Conservation (phyloP, 2,329 filamentous ascomycete species). For the Hortaea werneckii region DNA sequence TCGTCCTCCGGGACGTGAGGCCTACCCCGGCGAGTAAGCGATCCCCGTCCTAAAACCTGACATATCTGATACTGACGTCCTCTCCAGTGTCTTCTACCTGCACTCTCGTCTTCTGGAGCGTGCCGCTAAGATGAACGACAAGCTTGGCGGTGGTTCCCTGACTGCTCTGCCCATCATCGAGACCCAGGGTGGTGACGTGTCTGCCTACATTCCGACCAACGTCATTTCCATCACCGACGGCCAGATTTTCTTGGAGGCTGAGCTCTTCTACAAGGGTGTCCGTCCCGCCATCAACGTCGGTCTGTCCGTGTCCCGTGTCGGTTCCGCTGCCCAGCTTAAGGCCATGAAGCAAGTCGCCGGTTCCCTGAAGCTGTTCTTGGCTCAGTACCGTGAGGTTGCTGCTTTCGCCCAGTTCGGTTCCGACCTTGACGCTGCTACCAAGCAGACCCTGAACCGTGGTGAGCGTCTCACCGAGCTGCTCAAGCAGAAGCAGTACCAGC, state of each 20-base stretch:
- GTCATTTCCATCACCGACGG: conserved; percentile 99
- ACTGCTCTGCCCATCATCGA: conserved; percentile 97
- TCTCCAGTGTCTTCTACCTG: conserved; percentile 75
- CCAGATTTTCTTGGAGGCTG: conserved; percentile 98
- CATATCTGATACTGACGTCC: conserved; percentile 11
- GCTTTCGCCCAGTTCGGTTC: conserved; percentile 99
- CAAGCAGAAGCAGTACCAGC: conserved; percentile 99
- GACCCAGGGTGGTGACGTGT: conserved; percentile 99
- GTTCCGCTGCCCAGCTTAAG: conserved; percentile 98
- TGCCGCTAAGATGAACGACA: conserved; percentile 97
- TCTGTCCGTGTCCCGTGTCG: conserved; percentile 99
- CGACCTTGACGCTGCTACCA: conserved; percentile 95
- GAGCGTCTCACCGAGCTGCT: conserved; percentile 97
- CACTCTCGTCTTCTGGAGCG: conserved; percentile 99
- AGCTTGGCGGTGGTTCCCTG: conserved; percentile 79
- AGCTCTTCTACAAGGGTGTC: conserved; percentile 99
- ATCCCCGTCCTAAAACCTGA: conserved; percentile 1
- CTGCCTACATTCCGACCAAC: conserved; percentile 99
- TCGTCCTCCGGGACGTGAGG: conserved; percentile 97
- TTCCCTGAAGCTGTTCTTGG: conserved; percentile 99
- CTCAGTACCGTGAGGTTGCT: conserved; percentile 99
- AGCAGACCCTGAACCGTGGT: conserved; percentile 96
- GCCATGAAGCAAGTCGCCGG: conserved; percentile 99
- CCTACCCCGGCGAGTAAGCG: conserved; percentile 81
- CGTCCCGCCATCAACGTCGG: conserved; percentile 99